Evolutionary conservation across 768 basidiomycete species (phyloP).

Genomic region (Tricholoma terreum): DNA sequence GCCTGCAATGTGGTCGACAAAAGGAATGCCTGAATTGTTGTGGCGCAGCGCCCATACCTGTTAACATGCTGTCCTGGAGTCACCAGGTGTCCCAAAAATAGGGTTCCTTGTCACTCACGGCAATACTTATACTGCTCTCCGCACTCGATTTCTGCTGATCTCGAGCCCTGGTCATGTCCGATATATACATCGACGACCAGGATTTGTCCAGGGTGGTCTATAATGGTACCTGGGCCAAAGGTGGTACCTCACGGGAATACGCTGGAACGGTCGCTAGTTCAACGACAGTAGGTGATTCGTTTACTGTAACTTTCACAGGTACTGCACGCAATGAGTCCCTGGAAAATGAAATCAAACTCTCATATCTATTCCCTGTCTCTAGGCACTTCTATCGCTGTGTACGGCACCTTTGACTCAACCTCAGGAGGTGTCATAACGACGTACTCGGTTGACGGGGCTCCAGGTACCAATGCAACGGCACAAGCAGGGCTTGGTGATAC

Average conservation of each 20-base stretch:
- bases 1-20: too few species aligned
- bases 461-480: slow-evolving; percentile 23
- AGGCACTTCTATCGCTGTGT: slow-evolving; percentile 35
- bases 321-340: not conserved
- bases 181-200: slow-evolving; percentile 33
- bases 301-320: slow-evolving; percentile 35
- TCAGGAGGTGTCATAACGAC: slow-evolving; percentile 35
- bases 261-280: slow-evolving; percentile 32
- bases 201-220: slow-evolving; percentile 28
- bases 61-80: too few species aligned
- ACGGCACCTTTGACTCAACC: slow-evolving; percentile 31
- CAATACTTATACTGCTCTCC: not conserved
- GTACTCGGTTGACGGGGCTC: slow-evolving; percentile 31
- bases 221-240: slow-evolving; percentile 31
- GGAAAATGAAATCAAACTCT: not conserved
- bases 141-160: too few species aligned
- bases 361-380: not conserved
- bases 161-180: slow-evolving; percentile 10
- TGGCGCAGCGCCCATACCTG: too few species aligned
- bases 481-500: slow-evolving; percentile 26
- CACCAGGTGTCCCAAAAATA: too few species aligned
- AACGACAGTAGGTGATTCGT: slow-evolving; percentile 29
- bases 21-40: too few species aligned
- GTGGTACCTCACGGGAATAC: slow-evolving; percentile 26
- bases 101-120: too few species aligned